Evolutionary conservation across 495 filamentous ascomycete species (phyloP).

Genomic region (Aspergillus wentii): DNA sequence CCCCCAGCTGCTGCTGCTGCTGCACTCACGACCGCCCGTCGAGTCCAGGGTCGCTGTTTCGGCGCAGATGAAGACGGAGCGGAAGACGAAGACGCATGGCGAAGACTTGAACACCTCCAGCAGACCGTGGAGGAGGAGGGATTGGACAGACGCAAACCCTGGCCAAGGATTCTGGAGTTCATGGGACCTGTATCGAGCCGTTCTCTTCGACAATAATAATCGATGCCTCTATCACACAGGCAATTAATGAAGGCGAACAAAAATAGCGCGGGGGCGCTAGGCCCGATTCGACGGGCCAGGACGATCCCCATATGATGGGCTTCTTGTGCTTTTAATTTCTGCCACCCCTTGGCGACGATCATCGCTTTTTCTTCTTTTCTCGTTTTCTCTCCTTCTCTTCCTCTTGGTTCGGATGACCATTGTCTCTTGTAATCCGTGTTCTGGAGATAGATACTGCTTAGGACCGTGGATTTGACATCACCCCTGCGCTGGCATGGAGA

Average conservation of each 20-base stretch:
- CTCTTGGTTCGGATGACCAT: not conserved
- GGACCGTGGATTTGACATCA: not conserved
- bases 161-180: slow-evolving; percentile 16
- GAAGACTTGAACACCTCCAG: slow-evolving; percentile 9
- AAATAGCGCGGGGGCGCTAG: slow-evolving; percentile 9
- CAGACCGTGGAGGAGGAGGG: slow-evolving; percentile 7
- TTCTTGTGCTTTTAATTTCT: not conserved
- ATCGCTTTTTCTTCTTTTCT: slow-evolving; percentile 2
- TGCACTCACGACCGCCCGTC: slow-evolving; percentile 27
- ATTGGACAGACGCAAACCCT: slow-evolving; percentile 10
- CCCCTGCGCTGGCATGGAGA: slow-evolving; percentile 5
- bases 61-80: slow-evolving; percentile 13
- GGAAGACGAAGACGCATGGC: slow-evolving; percentile 19
- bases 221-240: too few relatives aligned
- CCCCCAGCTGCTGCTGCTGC: slow-evolving; percentile 31
- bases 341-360: slow-evolving; percentile 3
- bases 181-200: too few relatives aligned
- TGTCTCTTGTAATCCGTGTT: too few relatives aligned
- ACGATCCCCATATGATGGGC: not conserved
- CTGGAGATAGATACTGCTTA: too few relatives aligned
- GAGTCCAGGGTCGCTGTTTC: slow-evolving; percentile 31
- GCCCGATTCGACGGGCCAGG: slow-evolving; percentile 22
- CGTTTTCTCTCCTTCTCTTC: slow-evolving; percentile 5
- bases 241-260: not conserved
- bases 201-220: too few relatives aligned